A percentile compares a stretch with the other conserved stretches of the same genome.
phyloP scores from a whole-genome alignment of 2,329 filamentous ascomycete species.

The Neopestalotiopsis sp. region DNA sequence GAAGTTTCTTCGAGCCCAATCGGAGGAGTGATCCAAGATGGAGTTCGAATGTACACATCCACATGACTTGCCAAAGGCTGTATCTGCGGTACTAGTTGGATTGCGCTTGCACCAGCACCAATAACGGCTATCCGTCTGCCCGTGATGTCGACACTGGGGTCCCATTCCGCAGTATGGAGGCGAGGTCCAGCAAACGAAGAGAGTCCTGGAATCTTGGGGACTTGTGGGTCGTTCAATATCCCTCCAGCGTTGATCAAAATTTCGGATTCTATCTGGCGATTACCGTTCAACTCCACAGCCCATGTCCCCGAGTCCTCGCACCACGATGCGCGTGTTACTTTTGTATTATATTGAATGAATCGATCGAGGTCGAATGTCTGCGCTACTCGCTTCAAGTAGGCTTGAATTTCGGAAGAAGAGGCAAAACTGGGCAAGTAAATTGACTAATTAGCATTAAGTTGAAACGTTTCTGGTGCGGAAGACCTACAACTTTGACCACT shows the following conservation, averaged over 20 bases:
- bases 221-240: background rate
- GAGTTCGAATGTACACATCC: slow-evolving; percentile 3
- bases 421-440: background rate
- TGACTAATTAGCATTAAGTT: background rate
- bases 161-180: background rate
- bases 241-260: background rate
- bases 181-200: background rate
- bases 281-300: background rate
- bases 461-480: background rate
- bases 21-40: slow-evolving; percentile 2
- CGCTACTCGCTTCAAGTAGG: background rate
- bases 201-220: background rate
- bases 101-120: background rate
- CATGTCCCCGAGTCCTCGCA: background rate
- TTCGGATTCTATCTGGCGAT: background rate
- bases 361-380: background rate
- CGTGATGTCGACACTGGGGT: background rate
- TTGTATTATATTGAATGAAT: background rate
- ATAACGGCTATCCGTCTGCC: background rate
- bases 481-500: background rate
- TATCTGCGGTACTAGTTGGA: background rate
- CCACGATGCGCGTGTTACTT: background rate
- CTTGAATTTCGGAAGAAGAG: background rate
- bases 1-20: background rate
- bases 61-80: background rate